Evolutionary conservation across 1,284 basidiomycete genomes (phyloP).

Genomic region (Austroboletus niveus): DNA sequence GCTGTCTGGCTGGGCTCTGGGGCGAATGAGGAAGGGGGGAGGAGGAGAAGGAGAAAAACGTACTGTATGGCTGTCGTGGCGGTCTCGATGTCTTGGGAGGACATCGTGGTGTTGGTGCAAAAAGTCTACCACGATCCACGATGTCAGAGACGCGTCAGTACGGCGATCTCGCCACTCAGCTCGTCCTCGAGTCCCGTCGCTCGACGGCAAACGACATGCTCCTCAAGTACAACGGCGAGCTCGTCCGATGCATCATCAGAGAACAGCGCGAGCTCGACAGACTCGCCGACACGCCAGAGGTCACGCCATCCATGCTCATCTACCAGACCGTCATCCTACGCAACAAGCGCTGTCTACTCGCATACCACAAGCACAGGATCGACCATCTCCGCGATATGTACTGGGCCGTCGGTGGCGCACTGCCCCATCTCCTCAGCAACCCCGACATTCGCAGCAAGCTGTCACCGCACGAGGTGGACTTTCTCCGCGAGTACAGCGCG

Average conservation of each 20-base stretch:
- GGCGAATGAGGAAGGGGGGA: neutral
- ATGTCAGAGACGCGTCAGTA: slow-evolving; percentile 51
- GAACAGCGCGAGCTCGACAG: slow-evolving; percentile 89
- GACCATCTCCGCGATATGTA: slow-evolving; percentile 83
- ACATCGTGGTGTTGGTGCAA: slow-evolving; percentile 23
- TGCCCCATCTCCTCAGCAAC: slow-evolving; percentile 81
- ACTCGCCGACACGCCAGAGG: slow-evolving; percentile 44
- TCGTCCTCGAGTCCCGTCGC: slow-evolving; percentile 83
- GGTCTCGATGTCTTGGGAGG: slow-evolving; percentile 50
- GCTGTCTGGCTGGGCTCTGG: slow-evolving; percentile 62
- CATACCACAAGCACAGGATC: slow-evolving; percentile 85
- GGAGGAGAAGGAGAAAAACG: slow-evolving; percentile 13
- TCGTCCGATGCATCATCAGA: slow-evolving; percentile 83
- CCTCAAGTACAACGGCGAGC: slow-evolving; percentile 88
- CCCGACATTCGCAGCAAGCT: slow-evolving; percentile 76
- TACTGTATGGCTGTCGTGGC: slow-evolving; percentile 52
- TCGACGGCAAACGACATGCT: slow-evolving; percentile 82
- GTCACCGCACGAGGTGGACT: slow-evolving; percentile 90
- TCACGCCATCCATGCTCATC: slow-evolving; percentile 75
- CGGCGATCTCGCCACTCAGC: slow-evolving; percentile 84
- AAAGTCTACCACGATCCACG: slow-evolving; percentile 4
- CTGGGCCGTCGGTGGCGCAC: slow-evolving; percentile 91
- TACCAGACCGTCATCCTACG: slow-evolving; percentile 85
- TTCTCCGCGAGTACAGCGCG: slow-evolving; percentile 79
- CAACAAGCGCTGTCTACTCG: slow-evolving; percentile 92